A percentile compares a stretch with the other conserved stretches of the same genome.
These are phyloP conservation scores for Euphorbia tirucalli DNA, from an alignment of 345 rosid species.

Conservation along the genomic window DNA sequence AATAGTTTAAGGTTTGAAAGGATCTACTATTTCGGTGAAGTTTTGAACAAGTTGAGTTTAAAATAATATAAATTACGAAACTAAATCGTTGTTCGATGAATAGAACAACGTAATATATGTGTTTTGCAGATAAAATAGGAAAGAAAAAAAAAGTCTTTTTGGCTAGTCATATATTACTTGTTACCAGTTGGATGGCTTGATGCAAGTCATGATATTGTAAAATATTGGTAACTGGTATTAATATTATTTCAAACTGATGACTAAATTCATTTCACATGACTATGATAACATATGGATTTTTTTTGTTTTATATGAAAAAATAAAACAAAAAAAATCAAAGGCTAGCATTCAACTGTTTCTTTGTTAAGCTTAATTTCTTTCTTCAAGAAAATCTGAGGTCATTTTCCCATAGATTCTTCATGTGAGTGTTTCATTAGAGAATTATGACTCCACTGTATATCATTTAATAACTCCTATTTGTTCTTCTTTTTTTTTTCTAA, in stretches of 20 bases:
- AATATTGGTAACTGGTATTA: conserved; percentile 20
- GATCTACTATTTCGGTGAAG: no score
- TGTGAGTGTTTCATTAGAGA: conserved; percentile 38
- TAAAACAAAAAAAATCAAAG: neutral
- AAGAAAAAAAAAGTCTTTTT: no score
- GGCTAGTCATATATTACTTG: neutral
- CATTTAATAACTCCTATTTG: conserved; percentile 18
- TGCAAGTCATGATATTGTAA: conserved; percentile 36
- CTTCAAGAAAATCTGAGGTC: conserved; percentile 45
- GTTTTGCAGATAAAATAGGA: no score
- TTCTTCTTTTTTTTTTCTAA: neutral
- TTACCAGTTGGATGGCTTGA: conserved; percentile 46
- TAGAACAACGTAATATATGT: no score
- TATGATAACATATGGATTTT: neutral
- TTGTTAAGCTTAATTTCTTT: conserved; percentile 18
- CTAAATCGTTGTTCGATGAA: no score
- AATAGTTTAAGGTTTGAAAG: no score
- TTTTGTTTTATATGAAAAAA: neutral
- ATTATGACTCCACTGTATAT: conserved; percentile 25
- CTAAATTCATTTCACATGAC: conserved; percentile 48
- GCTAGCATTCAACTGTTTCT: conserved; percentile 10
- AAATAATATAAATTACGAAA: no score
- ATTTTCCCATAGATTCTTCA: conserved; percentile 55
- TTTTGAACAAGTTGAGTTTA: no score
- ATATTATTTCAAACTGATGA: conserved; percentile 17